These are phyloP conservation scores for Cryphonectria naterciae DNA, from an alignment of 2,329 filamentous ascomycete genomes.

Conservation along the genomic window DNA sequence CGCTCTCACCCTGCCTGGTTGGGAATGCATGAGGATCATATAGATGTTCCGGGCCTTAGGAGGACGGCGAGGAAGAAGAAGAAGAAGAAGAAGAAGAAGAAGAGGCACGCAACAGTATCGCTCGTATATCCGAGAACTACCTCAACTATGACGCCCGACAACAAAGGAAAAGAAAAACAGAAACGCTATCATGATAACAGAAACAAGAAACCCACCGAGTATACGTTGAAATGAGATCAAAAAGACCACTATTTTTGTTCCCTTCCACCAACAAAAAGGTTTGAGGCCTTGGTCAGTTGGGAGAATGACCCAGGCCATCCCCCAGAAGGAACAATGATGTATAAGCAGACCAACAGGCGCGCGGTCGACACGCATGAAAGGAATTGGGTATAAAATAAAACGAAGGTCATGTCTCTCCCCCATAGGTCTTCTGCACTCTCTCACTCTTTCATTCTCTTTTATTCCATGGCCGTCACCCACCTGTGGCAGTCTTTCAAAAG, in stretches of 20 bases:
- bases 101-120: background rate
- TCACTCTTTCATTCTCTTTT: background rate
- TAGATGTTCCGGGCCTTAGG: background rate
- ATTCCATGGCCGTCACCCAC: background rate
- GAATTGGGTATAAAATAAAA: constrained; percentile 26
- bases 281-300: background rate
- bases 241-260: background rate
- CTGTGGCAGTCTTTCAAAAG: background rate
- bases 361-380: constrained; percentile 1
- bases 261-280: background rate
- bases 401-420: constrained; percentile 4
- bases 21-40: background rate
- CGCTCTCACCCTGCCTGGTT: background rate
- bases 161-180: background rate
- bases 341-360: background rate
- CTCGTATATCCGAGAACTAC: constrained; percentile 9
- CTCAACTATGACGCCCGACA: background rate
- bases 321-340: background rate
- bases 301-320: constrained; percentile 2
- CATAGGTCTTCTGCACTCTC: too few species aligned
- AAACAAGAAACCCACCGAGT: background rate
- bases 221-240: background rate
- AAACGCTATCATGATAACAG: background rate
- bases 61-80: background rate
- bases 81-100: too few species aligned